Base-by-base conservation (phyloP, 371 early-diverging fungal species). In the Smittium culicis region DNA sequence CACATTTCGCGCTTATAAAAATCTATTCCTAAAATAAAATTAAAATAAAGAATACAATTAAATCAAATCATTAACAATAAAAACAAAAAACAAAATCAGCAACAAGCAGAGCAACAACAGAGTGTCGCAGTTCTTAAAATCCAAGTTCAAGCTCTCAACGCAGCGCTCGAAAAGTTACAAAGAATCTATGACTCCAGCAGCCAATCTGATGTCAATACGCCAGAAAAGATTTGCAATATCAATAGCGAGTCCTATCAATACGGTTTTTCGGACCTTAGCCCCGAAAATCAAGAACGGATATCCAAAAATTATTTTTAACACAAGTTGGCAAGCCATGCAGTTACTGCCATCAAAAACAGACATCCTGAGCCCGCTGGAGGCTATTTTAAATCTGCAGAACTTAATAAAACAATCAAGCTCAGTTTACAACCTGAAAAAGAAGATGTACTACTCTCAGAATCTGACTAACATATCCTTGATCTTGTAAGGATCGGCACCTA, bases 181-280 rank as follows among this genome's bases (percentile, higher is more conserved):
- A 88, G 79, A 82, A 89, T 25, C 89, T 79, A 70, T 88, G 88
- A 64, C 89, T 84, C 73, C 89, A 88, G 70, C 81, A 81, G 54
- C 82, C 66, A 72, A 84, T 71, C 68, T 11, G 75, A 69, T 2
- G 75, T 67, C 16, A 79, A 66, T 45, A 69, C 34, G 0, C 74
- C 71, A 68, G 68, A 66, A 25, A 62, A 56, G 57, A 57, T 57
- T 57, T 57, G 25, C 27, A 25, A 3, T 25, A 57, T 25, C 5
- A 25, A 57, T 20, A 25, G 57, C 27, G 57, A 57, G 25, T 57
- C 57, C 57, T 57, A 57, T 25, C 5, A 25, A 20, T 27, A 57
- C 25, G 57, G 57, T 16, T 16, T 5, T 20, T 57, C 16, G 11
- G 27, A 57, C 25, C 27, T 57, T 25, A 57, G 25, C 27, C n/a